These are phyloP conservation scores for Pseudohalonectria lignicola DNA, from an alignment of 2,329 filamentous ascomycete genomes.

Conservation along the genomic window DNA sequence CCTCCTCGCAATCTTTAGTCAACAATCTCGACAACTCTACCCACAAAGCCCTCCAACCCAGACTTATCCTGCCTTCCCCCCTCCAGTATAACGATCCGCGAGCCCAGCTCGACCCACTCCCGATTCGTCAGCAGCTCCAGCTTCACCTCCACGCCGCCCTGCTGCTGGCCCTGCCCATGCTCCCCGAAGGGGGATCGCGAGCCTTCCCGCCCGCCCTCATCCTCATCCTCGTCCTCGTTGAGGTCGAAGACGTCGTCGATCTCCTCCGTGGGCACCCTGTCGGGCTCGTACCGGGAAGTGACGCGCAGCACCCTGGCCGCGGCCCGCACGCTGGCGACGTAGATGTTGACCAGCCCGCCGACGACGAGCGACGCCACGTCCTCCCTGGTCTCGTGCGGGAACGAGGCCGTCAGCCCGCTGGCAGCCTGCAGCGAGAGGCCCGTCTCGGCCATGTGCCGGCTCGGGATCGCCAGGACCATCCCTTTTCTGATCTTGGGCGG, in stretches of 20 bases:
- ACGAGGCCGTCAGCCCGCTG: constrained; percentile 54
- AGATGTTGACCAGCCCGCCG: constrained; percentile 67
- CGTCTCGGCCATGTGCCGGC: constrained; percentile 44
- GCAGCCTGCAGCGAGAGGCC: constrained; percentile 51
- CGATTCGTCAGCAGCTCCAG: constrained; percentile 58
- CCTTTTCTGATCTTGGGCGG: constrained; percentile 55
- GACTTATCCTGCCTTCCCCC: constrained; percentile 56
- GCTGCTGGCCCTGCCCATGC: no score
- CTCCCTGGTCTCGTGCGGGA: constrained; percentile 59
- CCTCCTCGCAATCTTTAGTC: no score
- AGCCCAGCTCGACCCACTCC: constrained; percentile 65
- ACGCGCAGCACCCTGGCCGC: constrained; percentile 63
- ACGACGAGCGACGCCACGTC: constrained; percentile 52
- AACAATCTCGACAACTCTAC: constrained; percentile 50
- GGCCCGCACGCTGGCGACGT: constrained; percentile 77
- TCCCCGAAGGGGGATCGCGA: no score
- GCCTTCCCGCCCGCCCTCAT: constrained; percentile 5
- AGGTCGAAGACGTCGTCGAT: constrained; percentile 48
- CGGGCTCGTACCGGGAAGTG: no score
- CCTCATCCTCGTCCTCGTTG: constrained; percentile 29
- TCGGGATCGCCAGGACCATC: constrained; percentile 65
- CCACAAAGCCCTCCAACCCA: constrained; percentile 63
- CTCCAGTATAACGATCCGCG: constrained; percentile 60
- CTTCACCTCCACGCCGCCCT: constrained; percentile 40
- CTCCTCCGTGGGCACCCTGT: constrained; percentile 23